phyloP scores from a whole-genome alignment of 2,329 filamentous ascomycete species.

The Endoconidiophora polonica region DNA sequence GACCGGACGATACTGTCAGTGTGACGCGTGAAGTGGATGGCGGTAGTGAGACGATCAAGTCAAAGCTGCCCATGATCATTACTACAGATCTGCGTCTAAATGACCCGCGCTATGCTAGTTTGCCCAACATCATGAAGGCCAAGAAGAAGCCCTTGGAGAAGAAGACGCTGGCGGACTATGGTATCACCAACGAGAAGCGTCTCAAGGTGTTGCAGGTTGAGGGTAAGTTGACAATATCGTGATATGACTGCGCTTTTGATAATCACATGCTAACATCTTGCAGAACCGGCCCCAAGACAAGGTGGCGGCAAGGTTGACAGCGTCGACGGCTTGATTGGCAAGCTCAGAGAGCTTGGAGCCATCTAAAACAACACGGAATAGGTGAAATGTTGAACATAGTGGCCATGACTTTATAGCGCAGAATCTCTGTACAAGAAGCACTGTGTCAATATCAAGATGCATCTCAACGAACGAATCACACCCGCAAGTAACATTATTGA shows the following conservation, averaged over 20 bases:
- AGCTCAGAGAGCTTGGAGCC: conserved; percentile 91
- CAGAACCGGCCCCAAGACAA: conserved; percentile 72
- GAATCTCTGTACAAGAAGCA: background rate
- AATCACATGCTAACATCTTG: conserved; percentile 6
- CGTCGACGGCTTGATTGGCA: conserved; percentile 83
- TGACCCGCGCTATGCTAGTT: conserved; percentile 80
- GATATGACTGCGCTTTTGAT: background rate
- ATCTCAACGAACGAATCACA: no score
- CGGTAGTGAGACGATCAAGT: conserved; percentile 74
- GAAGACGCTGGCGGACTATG: conserved; percentile 70
- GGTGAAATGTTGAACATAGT: background rate
- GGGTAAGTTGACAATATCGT: conserved; percentile 33
- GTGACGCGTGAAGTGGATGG: conserved; percentile 92
- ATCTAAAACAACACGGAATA: conserved; percentile 32
- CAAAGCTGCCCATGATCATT: conserved; percentile 79
- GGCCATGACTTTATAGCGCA: background rate
- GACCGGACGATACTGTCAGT: conserved; percentile 48
- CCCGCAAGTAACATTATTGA: no score
- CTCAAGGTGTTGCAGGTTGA: conserved; percentile 83
- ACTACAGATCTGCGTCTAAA: conserved; percentile 92
- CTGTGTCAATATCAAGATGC: no score
- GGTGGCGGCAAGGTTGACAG: conserved; percentile 95
- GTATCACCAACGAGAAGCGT: conserved; percentile 54
- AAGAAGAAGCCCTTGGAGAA: conserved; percentile 99
- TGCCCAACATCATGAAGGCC: conserved; percentile 99